Base-by-base conservation (phyloP, 345 rosid species). In the Moringa oleifera region DNA sequence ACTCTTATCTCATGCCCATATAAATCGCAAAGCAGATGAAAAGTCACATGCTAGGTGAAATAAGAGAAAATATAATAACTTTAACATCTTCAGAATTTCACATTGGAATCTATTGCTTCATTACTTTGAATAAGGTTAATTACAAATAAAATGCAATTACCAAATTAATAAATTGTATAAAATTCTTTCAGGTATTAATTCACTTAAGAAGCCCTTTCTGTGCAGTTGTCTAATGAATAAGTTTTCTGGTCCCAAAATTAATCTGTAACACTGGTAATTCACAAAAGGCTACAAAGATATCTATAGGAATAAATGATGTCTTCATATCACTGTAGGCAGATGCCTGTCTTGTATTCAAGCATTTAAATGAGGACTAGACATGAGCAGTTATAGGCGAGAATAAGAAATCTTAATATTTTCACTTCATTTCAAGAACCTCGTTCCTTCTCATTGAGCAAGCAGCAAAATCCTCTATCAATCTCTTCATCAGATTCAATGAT, bases 401-500 rank as follows among this genome's bases (percentile, higher is more conserved):
- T 47, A 61, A 23, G 18, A 45, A 60, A 20, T 20, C 28, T 18
- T 33, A 7, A 20, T 55, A 2, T 20, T 62, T 36, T 8, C 13
- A 41, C 47, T 5, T 41, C 47, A 7, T 41, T 46, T 67, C 50
- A 0, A 53, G 18, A 76, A 90, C 97, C 95, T 66, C 75, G 71
- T 73, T 80, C 80, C 70, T 79, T 82, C 53, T 64, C 77, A 11
- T 82, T 56, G 21, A 91, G 64, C 74, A 95, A 83, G 85, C 83
- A 89, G 59, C 85, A 76, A 70, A 91, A 81, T 55, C 86, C 94
- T 76, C 69, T 80, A 54, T 85, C 82, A 1, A 88, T 79, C 55
- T 87, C 99, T 67, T 89, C 99, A 72, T 95, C 96, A 17, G 90
- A 87, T 51, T 89, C 90, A 68, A 76, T 75, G 54, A 70, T 53